A percentile compares a stretch with the other conserved stretches of the same genome.
Conservation (phyloP, 2,329 filamentous ascomycete species). For the Fonsecaea pugnacius region DNA sequence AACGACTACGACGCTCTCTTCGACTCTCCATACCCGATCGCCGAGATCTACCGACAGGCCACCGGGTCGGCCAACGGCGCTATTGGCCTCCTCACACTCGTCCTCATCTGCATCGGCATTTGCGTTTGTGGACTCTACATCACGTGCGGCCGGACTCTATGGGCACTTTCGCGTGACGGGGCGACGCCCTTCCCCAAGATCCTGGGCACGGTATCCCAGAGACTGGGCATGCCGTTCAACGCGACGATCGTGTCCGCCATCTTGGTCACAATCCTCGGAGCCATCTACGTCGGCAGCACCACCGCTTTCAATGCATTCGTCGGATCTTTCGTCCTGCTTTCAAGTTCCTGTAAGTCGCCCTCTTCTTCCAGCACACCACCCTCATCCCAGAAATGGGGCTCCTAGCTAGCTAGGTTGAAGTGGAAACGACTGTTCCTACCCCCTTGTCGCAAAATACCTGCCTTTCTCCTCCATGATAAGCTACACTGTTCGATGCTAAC, state of each 20-base stretch:
- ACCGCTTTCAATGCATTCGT: slow-evolving; percentile 61
- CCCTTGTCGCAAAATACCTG: too few relatives aligned
- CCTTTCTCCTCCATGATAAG: not conserved
- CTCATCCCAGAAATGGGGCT: too few relatives aligned
- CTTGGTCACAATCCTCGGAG: slow-evolving; percentile 58
- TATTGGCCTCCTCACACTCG: slow-evolving; percentile 58
- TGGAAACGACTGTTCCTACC: too few relatives aligned
- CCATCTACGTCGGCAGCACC: slow-evolving; percentile 51
- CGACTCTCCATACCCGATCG: slow-evolving; percentile 62
- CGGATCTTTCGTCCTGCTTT: slow-evolving; percentile 63
- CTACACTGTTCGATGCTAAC: not conserved
- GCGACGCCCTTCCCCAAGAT: slow-evolving; percentile 59
- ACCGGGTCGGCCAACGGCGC: slow-evolving; percentile 58
- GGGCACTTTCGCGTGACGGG: slow-evolving; percentile 64
- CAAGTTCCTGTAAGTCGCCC: slow-evolving; percentile 49
- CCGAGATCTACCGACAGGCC: slow-evolving; percentile 67
- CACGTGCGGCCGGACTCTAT: slow-evolving; percentile 64
- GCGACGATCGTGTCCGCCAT: slow-evolving; percentile 58
- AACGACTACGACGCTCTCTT: slow-evolving; percentile 50
- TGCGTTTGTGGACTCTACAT: slow-evolving; percentile 55
- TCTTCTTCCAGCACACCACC: not conserved
- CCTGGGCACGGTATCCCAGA: slow-evolving; percentile 54
- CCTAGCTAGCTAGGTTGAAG: too few relatives aligned
- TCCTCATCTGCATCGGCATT: slow-evolving; percentile 59
- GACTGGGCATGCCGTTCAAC: slow-evolving; percentile 59